phyloP scores from a whole-genome alignment of 352 stramenopile genomes.

The Poterioochromonas sp. region DNA sequence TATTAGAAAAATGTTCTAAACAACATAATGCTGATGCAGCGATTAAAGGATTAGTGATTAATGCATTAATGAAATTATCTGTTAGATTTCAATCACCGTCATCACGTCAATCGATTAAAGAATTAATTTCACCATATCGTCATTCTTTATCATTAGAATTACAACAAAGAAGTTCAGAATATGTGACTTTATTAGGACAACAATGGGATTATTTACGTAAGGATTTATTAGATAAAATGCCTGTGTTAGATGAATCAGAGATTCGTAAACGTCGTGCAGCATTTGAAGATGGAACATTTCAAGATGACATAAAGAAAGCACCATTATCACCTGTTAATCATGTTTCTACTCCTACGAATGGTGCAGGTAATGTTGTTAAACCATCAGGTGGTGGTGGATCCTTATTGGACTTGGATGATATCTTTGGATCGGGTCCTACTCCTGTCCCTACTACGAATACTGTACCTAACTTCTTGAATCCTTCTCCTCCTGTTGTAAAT shows the following conservation, averaged over 20 bases:
- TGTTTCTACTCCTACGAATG: slow-evolving; percentile 36
- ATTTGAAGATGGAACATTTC: slow-evolving; percentile 6
- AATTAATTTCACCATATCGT: slow-evolving; percentile 76
- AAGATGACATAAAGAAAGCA: not conserved
- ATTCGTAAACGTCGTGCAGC: slow-evolving; percentile 38
- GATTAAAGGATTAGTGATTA: slow-evolving; percentile 68
- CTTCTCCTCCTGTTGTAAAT: not conserved
- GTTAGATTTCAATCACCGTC: slow-evolving; percentile 67
- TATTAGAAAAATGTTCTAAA: slow-evolving; percentile 58
- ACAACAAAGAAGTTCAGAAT: slow-evolving; percentile 92
- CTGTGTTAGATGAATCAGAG: slow-evolving; percentile 35
- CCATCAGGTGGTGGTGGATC: slow-evolving; percentile 24
- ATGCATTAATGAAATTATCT: slow-evolving; percentile 86
- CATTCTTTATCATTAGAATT: slow-evolving; percentile 82
- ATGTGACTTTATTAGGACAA: slow-evolving; percentile 66
- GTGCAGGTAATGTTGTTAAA: slow-evolving; percentile 28
- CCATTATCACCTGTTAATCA: slow-evolving; percentile 30
- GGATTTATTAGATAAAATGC: slow-evolving; percentile 39
- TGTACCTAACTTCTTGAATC: slow-evolving; percentile 21
- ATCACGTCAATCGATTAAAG: slow-evolving; percentile 54
- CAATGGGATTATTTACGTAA: slow-evolving; percentile 49
- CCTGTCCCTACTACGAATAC: slow-evolving; percentile 43
- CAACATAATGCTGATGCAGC: slow-evolving; percentile 60
- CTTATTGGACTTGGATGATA: slow-evolving; percentile 87
- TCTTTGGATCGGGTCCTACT: slow-evolving; percentile 67